Conservation (phyloP, 2,329 filamentous ascomycete genomes). For the Claviceps pusilla region DNA sequence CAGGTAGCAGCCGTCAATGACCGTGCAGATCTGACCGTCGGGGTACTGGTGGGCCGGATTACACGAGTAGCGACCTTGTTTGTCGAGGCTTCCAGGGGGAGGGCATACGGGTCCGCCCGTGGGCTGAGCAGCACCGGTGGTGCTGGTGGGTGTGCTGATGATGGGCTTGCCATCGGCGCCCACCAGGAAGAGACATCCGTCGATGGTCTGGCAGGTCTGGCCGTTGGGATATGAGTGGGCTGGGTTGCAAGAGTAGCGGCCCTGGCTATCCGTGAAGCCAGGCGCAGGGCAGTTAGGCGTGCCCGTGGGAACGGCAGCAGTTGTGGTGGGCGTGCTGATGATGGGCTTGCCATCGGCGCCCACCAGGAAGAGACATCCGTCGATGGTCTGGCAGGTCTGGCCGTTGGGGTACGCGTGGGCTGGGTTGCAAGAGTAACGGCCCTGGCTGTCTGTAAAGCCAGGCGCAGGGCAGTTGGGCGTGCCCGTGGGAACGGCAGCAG, state of each 20-base stretch:
- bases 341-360: neutral
- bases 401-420: slow-evolving; percentile 9
- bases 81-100: slow-evolving; percentile 3
- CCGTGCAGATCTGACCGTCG: slow-evolving; percentile 7
- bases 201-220: slow-evolving; percentile 7
- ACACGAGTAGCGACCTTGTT: slow-evolving; percentile 9
- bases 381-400: slow-evolving; percentile 5
- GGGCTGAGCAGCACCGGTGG: neutral
- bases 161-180: slow-evolving; percentile 4
- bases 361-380: slow-evolving; percentile 4
- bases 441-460: slow-evolving; percentile 5
- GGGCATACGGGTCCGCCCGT: neutral
- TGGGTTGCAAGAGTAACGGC: slow-evolving; percentile 12
- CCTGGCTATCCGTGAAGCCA: slow-evolving; percentile 5
- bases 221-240: slow-evolving; percentile 9
- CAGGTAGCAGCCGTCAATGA: slow-evolving; percentile 7
- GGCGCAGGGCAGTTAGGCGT: neutral
- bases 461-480: neutral
- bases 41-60: slow-evolving; percentile 11
- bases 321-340: neutral
- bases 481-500: neutral
- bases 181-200: slow-evolving; percentile 7
- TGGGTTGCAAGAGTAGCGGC: slow-evolving; percentile 12
- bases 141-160: neutral
- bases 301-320: neutral